phyloP scores from a whole-genome alignment of 108 stramenopile species.

The Cyclotella baltica region DNA sequence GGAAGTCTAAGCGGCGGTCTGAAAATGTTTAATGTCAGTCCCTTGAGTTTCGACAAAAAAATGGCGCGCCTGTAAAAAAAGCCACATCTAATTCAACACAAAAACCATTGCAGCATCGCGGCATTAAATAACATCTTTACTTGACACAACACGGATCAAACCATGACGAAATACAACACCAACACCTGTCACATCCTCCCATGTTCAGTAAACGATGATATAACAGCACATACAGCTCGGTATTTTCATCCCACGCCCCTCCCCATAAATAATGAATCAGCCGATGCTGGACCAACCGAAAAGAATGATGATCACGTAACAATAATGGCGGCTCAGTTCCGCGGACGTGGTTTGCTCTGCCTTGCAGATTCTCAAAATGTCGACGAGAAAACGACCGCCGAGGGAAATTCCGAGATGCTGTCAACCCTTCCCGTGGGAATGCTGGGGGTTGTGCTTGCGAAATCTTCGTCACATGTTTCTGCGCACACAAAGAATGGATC shows the following conservation, averaged over 20 bases:
- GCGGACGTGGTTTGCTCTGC: conserved; percentile 51
- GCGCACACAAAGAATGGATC: conserved; percentile 4
- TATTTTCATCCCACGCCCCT: conserved; percentile 50
- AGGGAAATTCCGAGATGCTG: neutral
- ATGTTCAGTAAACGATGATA: conserved; percentile 46
- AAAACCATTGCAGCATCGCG: neutral
- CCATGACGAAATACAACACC: neutral
- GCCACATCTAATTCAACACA: no score
- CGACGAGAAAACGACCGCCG: neutral
- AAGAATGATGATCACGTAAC: neutral
- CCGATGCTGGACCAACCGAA: neutral
- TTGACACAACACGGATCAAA: no score
- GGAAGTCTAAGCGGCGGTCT: no score
- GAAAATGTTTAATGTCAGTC: no score
- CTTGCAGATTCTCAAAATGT: conserved; percentile 17
- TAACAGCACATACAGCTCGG: conserved; percentile 35
- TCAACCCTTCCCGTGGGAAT: conserved; percentile 29
- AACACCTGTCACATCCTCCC: conserved; percentile 52
- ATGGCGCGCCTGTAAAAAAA: no score
- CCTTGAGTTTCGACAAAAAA: no score
- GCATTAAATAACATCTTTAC: neutral
- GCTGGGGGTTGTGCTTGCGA: conserved; percentile 27
- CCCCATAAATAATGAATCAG: neutral
- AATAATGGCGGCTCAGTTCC: conserved; percentile 51
- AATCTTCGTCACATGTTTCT: neutral